Conservation (phyloP, 352 stramenopile genomes). For the Sclerospora graminicola region DNA sequence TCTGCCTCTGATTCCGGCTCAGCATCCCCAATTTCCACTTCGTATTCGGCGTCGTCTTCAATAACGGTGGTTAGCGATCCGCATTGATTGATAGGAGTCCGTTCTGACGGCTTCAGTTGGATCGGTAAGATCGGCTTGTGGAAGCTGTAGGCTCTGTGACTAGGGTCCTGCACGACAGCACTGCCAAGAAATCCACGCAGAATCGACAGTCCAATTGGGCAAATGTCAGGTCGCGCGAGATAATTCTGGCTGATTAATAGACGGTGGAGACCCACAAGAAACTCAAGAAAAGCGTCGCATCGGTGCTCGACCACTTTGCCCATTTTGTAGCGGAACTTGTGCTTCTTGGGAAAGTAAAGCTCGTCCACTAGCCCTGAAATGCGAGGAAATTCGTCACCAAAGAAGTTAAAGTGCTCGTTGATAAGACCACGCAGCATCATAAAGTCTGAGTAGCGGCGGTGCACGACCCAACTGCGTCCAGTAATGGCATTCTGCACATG, state of each 20-base stretch:
- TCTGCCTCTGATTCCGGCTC: conserved; percentile 31
- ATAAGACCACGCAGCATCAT: conserved; percentile 44
- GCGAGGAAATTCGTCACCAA: conserved; percentile 38
- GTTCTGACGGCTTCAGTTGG: conserved; percentile 29
- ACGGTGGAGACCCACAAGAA: conserved; percentile 45
- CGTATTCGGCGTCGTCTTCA: conserved; percentile 41
- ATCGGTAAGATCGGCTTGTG: conserved; percentile 42
- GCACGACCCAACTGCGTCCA: conserved; percentile 58
- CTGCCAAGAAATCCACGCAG: conserved; percentile 60
- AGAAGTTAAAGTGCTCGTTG: conserved; percentile 40
- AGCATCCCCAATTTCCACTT: conserved; percentile 18
- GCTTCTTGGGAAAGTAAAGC: conserved; percentile 65
- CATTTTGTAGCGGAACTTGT: conserved; percentile 45
- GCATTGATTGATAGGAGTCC: conserved; percentile 48
- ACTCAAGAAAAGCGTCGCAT: conserved; percentile 54
- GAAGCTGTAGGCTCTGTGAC: conserved; percentile 47
- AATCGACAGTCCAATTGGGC: conserved; percentile 49
- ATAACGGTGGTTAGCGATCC: conserved; percentile 48
- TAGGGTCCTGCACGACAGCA: conserved; percentile 37
- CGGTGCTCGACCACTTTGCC: conserved; percentile 49
- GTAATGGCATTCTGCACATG: conserved; percentile 67
- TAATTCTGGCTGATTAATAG: conserved; percentile 60
- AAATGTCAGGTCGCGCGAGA: conserved; percentile 40
- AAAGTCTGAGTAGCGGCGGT: conserved; percentile 61
- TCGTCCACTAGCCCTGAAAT: conserved; percentile 30